Evolutionary conservation across 192 early-diverging fungal genomes (phyloP), one percentile per base, ranked within the genome.

Genomic region (Borealophlyctis nickersoniae): DNA sequence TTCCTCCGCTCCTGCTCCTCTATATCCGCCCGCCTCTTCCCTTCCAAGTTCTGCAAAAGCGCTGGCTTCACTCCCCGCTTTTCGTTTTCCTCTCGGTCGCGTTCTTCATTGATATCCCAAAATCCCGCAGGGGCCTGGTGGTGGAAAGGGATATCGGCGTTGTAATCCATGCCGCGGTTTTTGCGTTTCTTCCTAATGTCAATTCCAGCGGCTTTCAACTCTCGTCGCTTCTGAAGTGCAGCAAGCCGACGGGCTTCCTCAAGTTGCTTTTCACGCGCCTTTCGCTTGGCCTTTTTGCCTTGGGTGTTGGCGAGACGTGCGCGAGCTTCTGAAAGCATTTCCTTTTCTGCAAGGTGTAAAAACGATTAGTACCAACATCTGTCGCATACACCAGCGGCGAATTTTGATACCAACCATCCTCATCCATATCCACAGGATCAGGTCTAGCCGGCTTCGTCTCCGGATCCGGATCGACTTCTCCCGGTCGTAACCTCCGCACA

Each of bases 351-450:
- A 54, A 23, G 14, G 2, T 26, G 29, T 34, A 24, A 31, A 36
- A 65, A 65, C 31, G 32, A 59, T 60, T 53, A 23, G 52, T 53
- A 24, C 52, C n/a, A 27, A 14, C 24, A 7, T 5, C 23, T 9
- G 5, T 53, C 5, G 13, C 5, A 24, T 9, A 53, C 23, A 53
- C 9, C 19, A 53, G n/a, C n/a, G n/a, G n/a, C 26, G 52, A 27
- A 9, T 64, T 55, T 4, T 28, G 4, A 51, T 4, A 50, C 5
- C 22, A 29, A 74, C 72, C 75, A 55, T 98, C 95, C 71, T 97
- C 95, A 60, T 98, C 96, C 96, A 98, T 98, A 70, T 98, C 96
- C 2, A 98, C 91, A 13, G 96, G 94, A 73, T 98, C 96, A 1
- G 96, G 96, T 11, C 95, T 81, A 0, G 96, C 96, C n/a, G 96